phyloP scores from a whole-genome alignment of 768 basidiomycete species.

The Mrakia gelida region DNA sequence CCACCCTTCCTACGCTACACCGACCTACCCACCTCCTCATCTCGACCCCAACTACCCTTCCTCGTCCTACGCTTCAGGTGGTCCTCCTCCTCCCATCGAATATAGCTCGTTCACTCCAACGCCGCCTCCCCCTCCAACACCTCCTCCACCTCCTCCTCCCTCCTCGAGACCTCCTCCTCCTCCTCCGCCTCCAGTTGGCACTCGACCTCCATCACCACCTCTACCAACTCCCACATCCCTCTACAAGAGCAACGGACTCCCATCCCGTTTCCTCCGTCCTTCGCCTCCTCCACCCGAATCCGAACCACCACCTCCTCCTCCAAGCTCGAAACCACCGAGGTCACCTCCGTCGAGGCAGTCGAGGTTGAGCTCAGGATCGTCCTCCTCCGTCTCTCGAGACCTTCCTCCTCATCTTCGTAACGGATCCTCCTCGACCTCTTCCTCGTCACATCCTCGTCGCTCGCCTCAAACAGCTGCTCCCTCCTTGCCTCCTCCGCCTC shows the following conservation, averaged over 20 bases:
- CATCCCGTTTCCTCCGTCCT: constrained; percentile 1
- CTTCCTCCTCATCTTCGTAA: neutral
- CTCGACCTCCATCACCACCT: neutral
- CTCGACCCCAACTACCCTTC: neutral
- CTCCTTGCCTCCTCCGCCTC: neutral
- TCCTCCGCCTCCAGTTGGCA: neutral
- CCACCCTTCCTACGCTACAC: neutral
- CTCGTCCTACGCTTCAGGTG: neutral
- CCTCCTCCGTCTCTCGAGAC: neutral
- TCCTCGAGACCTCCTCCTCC: neutral
- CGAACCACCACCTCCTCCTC: neutral
- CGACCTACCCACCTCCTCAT: neutral
- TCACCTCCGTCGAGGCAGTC: neutral
- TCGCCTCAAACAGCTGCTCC: neutral
- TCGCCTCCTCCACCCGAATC: constrained; percentile 4
- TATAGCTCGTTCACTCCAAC: neutral
- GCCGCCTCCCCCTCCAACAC: neutral
- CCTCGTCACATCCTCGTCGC: neutral
- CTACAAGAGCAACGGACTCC: neutral
- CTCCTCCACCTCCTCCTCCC: neutral
- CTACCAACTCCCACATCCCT: neutral
- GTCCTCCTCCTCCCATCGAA: neutral
- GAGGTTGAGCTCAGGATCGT: neutral
- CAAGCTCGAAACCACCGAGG: neutral
- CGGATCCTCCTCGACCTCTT: neutral